Percentiles rank a stretch among this genome's conserved stretches.
These are phyloP conservation scores for Arxiozyma telluris DNA, from an alignment of 1,139 yeast species.

Conservation along the genomic window DNA sequence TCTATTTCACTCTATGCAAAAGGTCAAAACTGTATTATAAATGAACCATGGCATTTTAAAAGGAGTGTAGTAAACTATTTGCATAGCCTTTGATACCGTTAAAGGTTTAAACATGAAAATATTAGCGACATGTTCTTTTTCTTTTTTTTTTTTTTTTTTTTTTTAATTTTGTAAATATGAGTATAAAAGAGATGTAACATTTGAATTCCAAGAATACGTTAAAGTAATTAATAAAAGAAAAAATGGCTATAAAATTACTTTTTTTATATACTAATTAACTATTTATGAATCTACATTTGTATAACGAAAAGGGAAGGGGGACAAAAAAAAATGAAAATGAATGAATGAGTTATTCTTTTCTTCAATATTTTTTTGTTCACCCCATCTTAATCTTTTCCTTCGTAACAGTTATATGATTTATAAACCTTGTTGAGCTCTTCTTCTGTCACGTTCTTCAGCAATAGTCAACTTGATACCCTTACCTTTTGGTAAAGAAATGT, in stretches of 20 bases:
- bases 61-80: no score
- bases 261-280: background rate
- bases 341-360: background rate
- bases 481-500: constrained; percentile 98
- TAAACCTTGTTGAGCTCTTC: constrained; percentile 61
- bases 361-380: no score
- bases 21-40: no score
- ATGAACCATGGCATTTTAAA: background rate
- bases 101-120: background rate
- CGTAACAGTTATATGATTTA: constrained; percentile 12
- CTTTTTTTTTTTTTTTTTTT: no score
- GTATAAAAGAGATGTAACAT: no score
- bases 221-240: no score
- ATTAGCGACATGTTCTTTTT: no score
- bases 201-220: background rate
- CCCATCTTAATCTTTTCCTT: background rate
- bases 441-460: constrained; percentile 99
- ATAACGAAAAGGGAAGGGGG: background rate
- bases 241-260: background rate
- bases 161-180: no score
- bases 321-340: background rate
- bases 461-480: constrained; percentile 98
- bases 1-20: background rate
- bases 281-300: background rate
- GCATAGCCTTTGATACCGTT: background rate